Evolutionary conservation across 352 stramenopile species (phyloP), one percentile per base, ranked within the genome.

Genomic region (Phytopythium helicoides): DNA sequence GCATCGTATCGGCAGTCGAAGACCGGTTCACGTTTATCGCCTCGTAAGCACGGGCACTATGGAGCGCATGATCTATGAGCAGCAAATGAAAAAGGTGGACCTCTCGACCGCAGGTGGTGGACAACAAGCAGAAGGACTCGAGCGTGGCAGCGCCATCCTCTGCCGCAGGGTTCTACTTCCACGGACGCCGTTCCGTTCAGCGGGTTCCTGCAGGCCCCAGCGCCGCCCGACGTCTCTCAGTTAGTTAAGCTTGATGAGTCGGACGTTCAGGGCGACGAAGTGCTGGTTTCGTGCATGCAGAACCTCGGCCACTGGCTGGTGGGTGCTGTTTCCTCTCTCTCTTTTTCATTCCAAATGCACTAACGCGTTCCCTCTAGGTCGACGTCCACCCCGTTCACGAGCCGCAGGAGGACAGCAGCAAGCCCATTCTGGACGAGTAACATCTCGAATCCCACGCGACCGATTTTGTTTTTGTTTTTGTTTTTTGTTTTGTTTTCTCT

Each of bases 11-110:
- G 91, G 91, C 84, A 94, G 56, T 71, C 64, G 4, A 97, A 97
- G 61, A 78, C 78, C n/a, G 18, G 90, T 97, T 18, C 86, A 95
- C 38, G 88, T 98, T 25, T 98, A 98, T 57, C 68, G 89, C n/a
- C 80, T 98, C 22, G 89, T 98, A 35, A 91, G 87, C 48, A 90
- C 86, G 16, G 89, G 88, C 16, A 97, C 92, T 15, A 95, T 98
- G 68, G 92, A 98, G 71, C 77, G 90, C 26, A 95, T 91, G 69
- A 95, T 97, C 52, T 95, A 94, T 63, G 78, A 93, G 52, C 87
- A 94, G 62, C 88, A 97, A 58, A 87, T 89, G 64, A 94, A 92
- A 47, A 94, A 94, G 58, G 74, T 92, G 19, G 75, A 88, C 47
- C 52, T 94, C 26, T 92, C 81, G 10, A 86, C 76, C 40, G 82